Base-by-base conservation (phyloP, 306 rosid genomes). In the Prunus kanzakura region DNA sequence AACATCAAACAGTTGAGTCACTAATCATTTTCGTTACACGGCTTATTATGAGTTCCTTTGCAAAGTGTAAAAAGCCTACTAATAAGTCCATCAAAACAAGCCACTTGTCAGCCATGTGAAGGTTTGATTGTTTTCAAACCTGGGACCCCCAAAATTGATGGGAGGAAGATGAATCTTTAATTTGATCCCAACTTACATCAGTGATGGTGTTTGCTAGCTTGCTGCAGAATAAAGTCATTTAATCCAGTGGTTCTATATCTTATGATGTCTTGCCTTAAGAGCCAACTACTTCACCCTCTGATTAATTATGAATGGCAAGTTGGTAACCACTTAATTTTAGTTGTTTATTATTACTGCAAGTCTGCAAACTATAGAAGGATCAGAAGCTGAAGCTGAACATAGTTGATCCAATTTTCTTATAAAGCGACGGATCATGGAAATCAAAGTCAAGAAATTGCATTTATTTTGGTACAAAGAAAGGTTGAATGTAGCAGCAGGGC, bases 231-330 rank as follows among this genome's bases (percentile, higher is more conserved):
- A 63, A 29, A 54, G 1, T 49, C 69, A 70, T 70, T 69, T 76
- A 80, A 54, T 64, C 71, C 47, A 35, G 58, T 69, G 66, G 22
- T 52, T 76, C 63, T 35, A 35, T 18, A 76, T 19, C 64, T n/a
- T 50, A 57, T 41, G 30, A 18, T 8, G 60, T 45, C 38, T 46
- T 43, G 16, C 5, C 30, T 61, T 68, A 46, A 22, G 64, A 76
- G 63, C 78, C 81, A 81, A 76, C 84, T 4, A 76, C 84, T 64
- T 71, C 20, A 9, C 73, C 19, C n/a, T 43, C 56, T 66, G 15
- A 38, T 38, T 38, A 54, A 56, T 79, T 64, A 63, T 68, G 60
- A 74, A 22, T 62, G 64, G 46, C 54, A n/a, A 16, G 46, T 13
- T 12, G 52, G 52, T 47, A 47, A 47, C 14, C 15, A 47, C 52